Evolutionary conservation across 208 protist species (phyloP).

Genomic region (Leishmania guyanensis): DNA sequence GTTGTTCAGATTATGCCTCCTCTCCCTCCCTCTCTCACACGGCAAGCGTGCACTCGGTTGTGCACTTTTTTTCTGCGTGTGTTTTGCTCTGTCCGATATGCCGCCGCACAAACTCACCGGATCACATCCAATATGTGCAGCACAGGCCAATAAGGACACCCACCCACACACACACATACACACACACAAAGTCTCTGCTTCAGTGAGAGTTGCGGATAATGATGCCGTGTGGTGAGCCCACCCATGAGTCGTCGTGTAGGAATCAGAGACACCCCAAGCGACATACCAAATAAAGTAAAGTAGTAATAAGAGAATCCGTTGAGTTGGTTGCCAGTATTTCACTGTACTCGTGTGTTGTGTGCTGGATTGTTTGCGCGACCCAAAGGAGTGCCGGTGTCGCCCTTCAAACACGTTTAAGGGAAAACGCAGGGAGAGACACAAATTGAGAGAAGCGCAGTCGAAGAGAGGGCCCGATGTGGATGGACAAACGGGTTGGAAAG

Average conservation of each 20-base stretch:
- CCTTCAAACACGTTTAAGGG: not conserved
- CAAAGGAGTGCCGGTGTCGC: not conserved
- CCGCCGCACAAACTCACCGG: not conserved
- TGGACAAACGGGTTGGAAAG: not conserved
- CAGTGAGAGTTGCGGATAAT: not conserved
- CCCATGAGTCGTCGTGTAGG: not conserved
- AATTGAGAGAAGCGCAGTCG: no score
- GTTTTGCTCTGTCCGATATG: not conserved
- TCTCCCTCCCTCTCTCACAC: not conserved
- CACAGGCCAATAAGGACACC: not conserved
- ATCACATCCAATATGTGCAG: not conserved
- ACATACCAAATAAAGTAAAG: not conserved
- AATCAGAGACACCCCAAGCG: not conserved
- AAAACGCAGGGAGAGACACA: not conserved
- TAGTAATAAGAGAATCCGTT: not conserved
- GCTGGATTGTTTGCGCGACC: not conserved
- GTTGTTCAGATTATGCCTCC: not conserved
- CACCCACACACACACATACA: no score
- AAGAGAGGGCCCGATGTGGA: not conserved
- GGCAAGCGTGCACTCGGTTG: not conserved
- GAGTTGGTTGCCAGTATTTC: not conserved
- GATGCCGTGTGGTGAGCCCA: not conserved
- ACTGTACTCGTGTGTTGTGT: not conserved
- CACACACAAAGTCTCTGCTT: not conserved
- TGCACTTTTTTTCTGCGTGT: not conserved